phyloP scores from a whole-genome alignment of 345 rosid genomes.

The Acer negundo region DNA sequence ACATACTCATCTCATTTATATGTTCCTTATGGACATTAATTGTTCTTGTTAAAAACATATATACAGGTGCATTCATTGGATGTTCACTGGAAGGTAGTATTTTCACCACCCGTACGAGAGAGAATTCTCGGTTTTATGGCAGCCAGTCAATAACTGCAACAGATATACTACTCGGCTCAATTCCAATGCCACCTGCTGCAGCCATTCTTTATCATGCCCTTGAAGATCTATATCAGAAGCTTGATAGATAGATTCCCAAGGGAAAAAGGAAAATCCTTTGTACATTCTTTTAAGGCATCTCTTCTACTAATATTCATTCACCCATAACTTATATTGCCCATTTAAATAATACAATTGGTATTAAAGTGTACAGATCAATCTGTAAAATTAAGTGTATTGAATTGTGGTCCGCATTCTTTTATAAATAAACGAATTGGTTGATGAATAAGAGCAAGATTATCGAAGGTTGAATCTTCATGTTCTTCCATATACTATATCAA shows the following conservation, averaged over 20 bases:
- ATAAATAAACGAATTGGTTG: neutral
- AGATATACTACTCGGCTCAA: conserved; percentile 77
- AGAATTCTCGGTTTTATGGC: conserved; percentile 83
- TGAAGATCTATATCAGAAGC: conserved; percentile 62
- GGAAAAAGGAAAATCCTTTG: neutral
- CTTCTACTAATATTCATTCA: neutral
- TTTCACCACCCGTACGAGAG: conserved; percentile 68
- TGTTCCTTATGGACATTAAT: neutral
- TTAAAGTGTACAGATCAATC: conserved; percentile 20
- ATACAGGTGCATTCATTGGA: conserved; percentile 87
- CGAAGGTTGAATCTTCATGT: neutral
- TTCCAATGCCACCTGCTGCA: conserved; percentile 89
- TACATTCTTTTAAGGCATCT: neutral
- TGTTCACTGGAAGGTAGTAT: conserved; percentile 91
- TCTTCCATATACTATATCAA: neutral
- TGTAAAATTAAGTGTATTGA: neutral
- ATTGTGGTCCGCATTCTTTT: neutral
- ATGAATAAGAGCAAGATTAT: neutral
- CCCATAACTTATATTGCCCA: conserved; percentile 7
- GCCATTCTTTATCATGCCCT: conserved; percentile 79
- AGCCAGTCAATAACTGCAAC: conserved; percentile 72
- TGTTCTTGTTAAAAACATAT: neutral
- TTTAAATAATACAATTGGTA: neutral
- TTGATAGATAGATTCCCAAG: conserved; percentile 36
- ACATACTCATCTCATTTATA: neutral